These are phyloP conservation scores for Psilocybe cubensis DNA, from an alignment of 768 basidiomycete genomes.

Conservation along the genomic window DNA sequence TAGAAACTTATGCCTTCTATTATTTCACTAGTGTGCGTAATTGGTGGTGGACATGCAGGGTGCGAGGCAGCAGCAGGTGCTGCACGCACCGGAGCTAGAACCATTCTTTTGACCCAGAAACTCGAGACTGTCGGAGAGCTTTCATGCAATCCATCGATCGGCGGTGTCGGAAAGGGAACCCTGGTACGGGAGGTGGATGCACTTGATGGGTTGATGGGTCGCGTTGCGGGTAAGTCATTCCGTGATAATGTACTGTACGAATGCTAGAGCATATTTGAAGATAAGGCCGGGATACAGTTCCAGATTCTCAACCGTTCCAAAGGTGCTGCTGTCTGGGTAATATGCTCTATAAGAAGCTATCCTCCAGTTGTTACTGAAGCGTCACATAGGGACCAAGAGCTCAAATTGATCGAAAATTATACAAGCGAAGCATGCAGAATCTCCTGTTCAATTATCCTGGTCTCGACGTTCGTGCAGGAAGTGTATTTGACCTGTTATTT, in stretches of 20 bases:
- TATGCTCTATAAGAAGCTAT: constrained; percentile 21
- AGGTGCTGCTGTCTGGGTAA: constrained; percentile 88
- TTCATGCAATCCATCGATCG: constrained; percentile 92
- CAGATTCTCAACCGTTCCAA: constrained; percentile 84
- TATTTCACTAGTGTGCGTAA: constrained; percentile 70
- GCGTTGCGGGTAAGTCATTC: constrained; percentile 64
- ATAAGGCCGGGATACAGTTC: constrained; percentile 89
- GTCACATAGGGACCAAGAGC: constrained; percentile 78
- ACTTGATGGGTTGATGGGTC: constrained; percentile 84
- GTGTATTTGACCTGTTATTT: constrained; percentile 80
- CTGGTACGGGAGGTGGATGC: constrained; percentile 92
- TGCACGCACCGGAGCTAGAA: constrained; percentile 81
- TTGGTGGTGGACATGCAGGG: constrained; percentile 93
- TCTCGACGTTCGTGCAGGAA: constrained; percentile 70
- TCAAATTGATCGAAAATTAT: constrained; percentile 85
- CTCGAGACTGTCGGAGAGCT: constrained; percentile 80
- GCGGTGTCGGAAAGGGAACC: constrained; percentile 91
- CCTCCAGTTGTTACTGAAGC: not conserved
- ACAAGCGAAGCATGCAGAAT: constrained; percentile 83
- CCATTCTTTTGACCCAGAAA: constrained; percentile 81
- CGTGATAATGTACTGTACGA: not conserved
- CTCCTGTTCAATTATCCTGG: constrained; percentile 66
- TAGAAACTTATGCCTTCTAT: not conserved
- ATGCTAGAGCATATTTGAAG: constrained; percentile 36
- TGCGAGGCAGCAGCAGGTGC: constrained; percentile 91